Percentiles rank a stretch among this genome's conserved stretches.
Conservation (phyloP, 805 yeast species). For the Candida tibetensis region DNA sequence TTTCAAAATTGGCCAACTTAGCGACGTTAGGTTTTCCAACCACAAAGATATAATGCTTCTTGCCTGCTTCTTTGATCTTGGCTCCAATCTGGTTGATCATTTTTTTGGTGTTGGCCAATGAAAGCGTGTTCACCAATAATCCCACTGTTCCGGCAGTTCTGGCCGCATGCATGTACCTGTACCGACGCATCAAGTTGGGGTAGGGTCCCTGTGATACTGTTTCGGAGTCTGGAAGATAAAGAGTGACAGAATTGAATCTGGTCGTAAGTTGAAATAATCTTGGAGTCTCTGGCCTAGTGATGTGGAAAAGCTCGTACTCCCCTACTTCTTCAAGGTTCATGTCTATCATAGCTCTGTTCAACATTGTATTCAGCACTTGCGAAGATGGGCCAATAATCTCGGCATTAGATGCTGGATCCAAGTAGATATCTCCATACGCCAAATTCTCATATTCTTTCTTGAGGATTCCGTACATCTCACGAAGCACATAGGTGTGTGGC, state of each 20-base stretch:
- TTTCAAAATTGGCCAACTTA: conserved; percentile 91
- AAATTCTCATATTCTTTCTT: conserved; percentile 28
- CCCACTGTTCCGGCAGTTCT: conserved; percentile 92
- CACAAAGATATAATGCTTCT: conserved; percentile 90
- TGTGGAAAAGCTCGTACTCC: conserved; percentile 61
- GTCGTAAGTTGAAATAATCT: conserved; percentile 74
- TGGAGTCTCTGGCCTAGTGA: conserved; percentile 75
- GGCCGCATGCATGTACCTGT: conserved; percentile 82
- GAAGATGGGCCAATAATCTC: conserved; percentile 36
- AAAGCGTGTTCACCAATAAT: conserved; percentile 82
- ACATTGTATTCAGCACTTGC: conserved; percentile 3
- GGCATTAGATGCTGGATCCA: conserved; percentile 27
- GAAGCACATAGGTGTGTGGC: conserved; percentile 52
- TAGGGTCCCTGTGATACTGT: conserved; percentile 54
- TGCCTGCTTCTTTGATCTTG: conserved; percentile 70
- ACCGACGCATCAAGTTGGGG: conserved; percentile 80
- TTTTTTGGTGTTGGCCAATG: conserved; percentile 69
- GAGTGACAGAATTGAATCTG: conserved; percentile 52
- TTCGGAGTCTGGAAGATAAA: conserved; percentile 44
- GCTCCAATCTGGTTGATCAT: conserved; percentile 59
- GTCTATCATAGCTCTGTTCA: conserved; percentile 20
- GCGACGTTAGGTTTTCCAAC: conserved; percentile 99
- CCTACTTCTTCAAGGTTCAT: conserved; percentile 18
- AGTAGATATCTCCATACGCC: conserved; percentile 31
- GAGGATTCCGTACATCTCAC: conserved; percentile 34